Evolutionary conservation across 2,329 filamentous ascomycete species (phyloP).

Genomic region (Paraphoma chrysanthemicola): DNA sequence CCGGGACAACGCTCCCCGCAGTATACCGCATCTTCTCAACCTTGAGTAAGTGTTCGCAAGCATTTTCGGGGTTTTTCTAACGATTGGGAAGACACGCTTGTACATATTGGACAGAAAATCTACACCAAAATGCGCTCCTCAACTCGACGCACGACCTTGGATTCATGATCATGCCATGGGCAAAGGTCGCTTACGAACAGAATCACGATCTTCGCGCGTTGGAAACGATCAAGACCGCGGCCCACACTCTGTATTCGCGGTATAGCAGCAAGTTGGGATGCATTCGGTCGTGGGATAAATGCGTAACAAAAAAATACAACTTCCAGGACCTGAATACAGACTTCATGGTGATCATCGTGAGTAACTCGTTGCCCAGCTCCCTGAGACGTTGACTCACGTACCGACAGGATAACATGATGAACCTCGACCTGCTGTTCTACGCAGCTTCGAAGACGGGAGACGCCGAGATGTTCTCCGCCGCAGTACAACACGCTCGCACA

Average conservation of each 20-base stretch:
- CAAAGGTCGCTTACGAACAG: slow-evolving; percentile 46
- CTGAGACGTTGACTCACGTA: background rate
- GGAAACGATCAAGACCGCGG: slow-evolving; percentile 38
- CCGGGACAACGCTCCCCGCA: background rate
- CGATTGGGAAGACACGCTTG: slow-evolving; percentile 34
- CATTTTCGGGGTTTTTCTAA: too few species aligned
- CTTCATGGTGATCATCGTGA: background rate
- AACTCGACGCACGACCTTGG: slow-evolving; percentile 51
- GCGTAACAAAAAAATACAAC: background rate
- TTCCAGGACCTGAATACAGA: background rate
- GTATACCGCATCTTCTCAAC: background rate
- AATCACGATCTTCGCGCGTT: slow-evolving; percentile 44
- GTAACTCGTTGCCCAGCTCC: background rate
- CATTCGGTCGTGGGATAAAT: background rate
- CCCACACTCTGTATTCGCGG: slow-evolving; percentile 44
- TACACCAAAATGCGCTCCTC: slow-evolving; percentile 45
- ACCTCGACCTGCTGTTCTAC: slow-evolving; percentile 54
- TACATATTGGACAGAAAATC: slow-evolving; percentile 51
- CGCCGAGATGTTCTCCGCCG: slow-evolving; percentile 38
- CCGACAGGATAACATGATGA: slow-evolving; percentile 28
- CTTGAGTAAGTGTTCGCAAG: background rate
- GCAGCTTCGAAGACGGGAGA: slow-evolving; percentile 43
- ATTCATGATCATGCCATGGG: slow-evolving; percentile 53
- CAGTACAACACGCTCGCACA: slow-evolving; percentile 49
- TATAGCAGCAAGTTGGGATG: slow-evolving; percentile 31